Base-by-base conservation (phyloP, 306 rosid genomes). In the Oxytropis ochrocephala region DNA sequence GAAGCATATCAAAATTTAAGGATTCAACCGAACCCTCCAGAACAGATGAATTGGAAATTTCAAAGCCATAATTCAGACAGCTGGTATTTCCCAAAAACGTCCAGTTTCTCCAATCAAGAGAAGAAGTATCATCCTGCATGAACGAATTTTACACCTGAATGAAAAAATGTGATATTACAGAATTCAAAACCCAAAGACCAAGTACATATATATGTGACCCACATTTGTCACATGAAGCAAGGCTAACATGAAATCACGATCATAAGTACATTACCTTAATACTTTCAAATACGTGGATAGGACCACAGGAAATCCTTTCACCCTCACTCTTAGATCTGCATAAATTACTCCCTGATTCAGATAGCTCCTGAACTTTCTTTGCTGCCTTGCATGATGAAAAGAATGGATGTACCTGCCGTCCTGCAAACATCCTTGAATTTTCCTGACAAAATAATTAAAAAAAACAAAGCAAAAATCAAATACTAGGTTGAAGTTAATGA, bases 211-310 rank as follows among this genome's bases (percentile, higher is more conserved):
- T 51, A 63, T 30, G 5, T 48, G 14, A 13, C 43, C 33, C n/a
- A 13, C 60, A 30, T 27, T 16, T 54, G 30, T 43, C 60, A 5
- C n/a, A 60, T 33, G 24, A 62, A 69, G 19, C 46, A 50, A 50
- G 27, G 46, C 43, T 46, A 77, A 62, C 32, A 56, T 44, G 17
- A 61, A 55, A 42, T 57, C 56, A 7, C 36, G 50, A 13, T 16
- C 73, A 30, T 7, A 42, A 62, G 64, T 67, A 72, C 30, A 68
- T 33, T 77, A 84, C 99, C 92, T 71, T 73, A 52, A 73, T 51
- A 70, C 35, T 82, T 64, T 91, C 97, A 83, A 80, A 88, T 49
- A 91, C 96, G 33, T 91, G 97, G 75, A 91, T 87, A 55, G 93
- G 90, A 6, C 46, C 87, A 57, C 85, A 81, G 17, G 78, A 64